Evolutionary conservation across 2,329 filamentous ascomycete species (phyloP), one percentile per base, ranked within the genome.

Genomic region (Cladophialophora exuberans): DNA sequence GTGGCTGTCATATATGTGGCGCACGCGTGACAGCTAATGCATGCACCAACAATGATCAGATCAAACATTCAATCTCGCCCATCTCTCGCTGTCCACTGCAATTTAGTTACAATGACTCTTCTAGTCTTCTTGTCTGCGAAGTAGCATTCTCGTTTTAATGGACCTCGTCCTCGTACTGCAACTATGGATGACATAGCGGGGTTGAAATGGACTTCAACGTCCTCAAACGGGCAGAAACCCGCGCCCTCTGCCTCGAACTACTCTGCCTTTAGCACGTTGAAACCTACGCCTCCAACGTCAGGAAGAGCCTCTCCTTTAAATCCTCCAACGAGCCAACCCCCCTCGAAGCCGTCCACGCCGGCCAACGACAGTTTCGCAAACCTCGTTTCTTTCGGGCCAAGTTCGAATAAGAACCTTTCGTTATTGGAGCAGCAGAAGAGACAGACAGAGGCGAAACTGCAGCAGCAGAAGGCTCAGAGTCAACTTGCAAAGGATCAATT

Each of bases 401-500:
- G 69, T 36, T 54, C 74, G 50, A 82, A 80, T 25, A 87, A 85
- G 70, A 94, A 88, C 61, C 77, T 97, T 13, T 83, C 84, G 1
- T 75, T 88, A 6, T 74, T 82, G 52, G 84, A 87, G 65, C 80
- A 83, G 48, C 85, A 88, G 69, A 81, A 76, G 65, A 87, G 84
- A 58, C 73, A 96, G 62, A 83, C 88, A 62, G 89, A 96, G 71
- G 86, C 90, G 71, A 89, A 84, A 72, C 78, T 81, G 28, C 83
- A 77, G 69, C 89, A 93, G 69, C 88, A 91, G 57, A 87, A 86
- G 55, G 87, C 92, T 68, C 83, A 83, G 67, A 83, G 81, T 65
- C 86, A 81, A 65, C 83, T 86, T 68, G 82, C 86, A 65, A 89
- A 94, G 62, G 80, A 83, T 25, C 85, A 93, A 57, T 97, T 90